Evolutionary conservation across 2,329 filamentous ascomycete species (phyloP).

Genomic region (Fusarium chlamydosporum): DNA sequence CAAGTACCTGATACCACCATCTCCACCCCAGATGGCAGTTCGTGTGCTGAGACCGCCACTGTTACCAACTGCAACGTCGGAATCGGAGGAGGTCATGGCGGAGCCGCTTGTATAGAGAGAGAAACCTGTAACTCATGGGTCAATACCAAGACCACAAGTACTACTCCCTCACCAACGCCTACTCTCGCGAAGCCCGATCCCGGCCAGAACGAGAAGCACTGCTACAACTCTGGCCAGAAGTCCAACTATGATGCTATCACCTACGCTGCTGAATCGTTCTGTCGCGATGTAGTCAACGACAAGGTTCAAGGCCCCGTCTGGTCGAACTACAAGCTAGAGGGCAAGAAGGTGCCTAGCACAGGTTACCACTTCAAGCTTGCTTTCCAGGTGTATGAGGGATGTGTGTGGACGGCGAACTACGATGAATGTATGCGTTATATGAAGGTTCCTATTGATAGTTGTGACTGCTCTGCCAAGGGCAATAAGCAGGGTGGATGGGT

Average conservation of each 20-base stretch:
- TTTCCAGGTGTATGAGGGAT: slow-evolving; percentile 33
- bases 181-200: slow-evolving; percentile 2
- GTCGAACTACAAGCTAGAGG: slow-evolving; percentile 22
- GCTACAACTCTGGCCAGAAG: slow-evolving; percentile 29
- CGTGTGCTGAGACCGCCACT: slow-evolving; percentile 6
- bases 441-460: slow-evolving; percentile 45
- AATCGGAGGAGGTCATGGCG: neutral
- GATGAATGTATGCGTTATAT: slow-evolving; percentile 48
- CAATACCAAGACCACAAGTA: slow-evolving; percentile 12
- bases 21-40: slow-evolving; percentile 14
- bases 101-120: neutral
- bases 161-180: neutral
- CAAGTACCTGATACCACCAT: neutral
- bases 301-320: neutral
- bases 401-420: slow-evolving; percentile 36
- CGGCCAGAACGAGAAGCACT: slow-evolving; percentile 23
- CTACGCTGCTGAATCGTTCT: slow-evolving; percentile 33
- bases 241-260: slow-evolving; percentile 16
- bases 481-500: slow-evolving; percentile 48
- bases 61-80: slow-evolving; percentile 2
- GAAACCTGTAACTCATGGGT: slow-evolving; percentile 18
- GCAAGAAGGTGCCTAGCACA: slow-evolving; percentile 14
- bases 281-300: slow-evolving; percentile 10
- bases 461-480: slow-evolving; percentile 42
- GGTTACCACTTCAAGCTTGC: slow-evolving; percentile 32